phyloP scores from a whole-genome alignment of 2,329 filamentous ascomycete genomes.

The Pseudogymnoascus verrucosus region DNA sequence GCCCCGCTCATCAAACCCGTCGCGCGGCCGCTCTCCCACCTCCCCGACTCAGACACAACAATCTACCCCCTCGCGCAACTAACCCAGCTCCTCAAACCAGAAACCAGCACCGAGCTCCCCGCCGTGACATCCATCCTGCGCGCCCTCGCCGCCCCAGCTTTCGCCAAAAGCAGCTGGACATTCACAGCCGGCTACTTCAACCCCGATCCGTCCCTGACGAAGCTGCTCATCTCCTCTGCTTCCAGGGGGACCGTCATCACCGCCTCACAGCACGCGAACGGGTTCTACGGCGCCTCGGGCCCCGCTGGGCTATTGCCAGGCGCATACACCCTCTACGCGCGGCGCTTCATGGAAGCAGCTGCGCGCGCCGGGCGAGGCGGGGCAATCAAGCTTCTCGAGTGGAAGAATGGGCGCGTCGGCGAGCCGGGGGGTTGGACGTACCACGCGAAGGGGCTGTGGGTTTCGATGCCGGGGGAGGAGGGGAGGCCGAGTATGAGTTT shows the following conservation, averaged over 20 bases:
- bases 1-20: slow-evolving; percentile 54
- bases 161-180: slow-evolving; percentile 72
- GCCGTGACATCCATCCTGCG: slow-evolving; percentile 68
- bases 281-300: slow-evolving; percentile 83
- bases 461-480: slow-evolving; percentile 55
- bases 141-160: slow-evolving; percentile 54
- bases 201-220: slow-evolving; percentile 75
- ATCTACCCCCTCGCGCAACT: slow-evolving; percentile 86
- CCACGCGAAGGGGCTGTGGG: slow-evolving; percentile 93
- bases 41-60: slow-evolving; percentile 46
- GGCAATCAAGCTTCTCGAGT: slow-evolving; percentile 72
- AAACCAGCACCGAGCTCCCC: slow-evolving; percentile 82
- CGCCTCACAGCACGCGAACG: slow-evolving; percentile 87
- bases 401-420: slow-evolving; percentile 74
- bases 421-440: slow-evolving; percentile 89
- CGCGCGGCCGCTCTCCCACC: slow-evolving; percentile 16
- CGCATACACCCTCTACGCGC: slow-evolving; percentile 83
- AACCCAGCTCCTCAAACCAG: slow-evolving; percentile 70
- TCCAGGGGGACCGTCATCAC: slow-evolving; percentile 75
- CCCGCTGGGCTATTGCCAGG: slow-evolving; percentile 84
- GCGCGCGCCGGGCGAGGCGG: slow-evolving; percentile 36
- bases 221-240: slow-evolving; percentile 68
- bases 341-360: slow-evolving; percentile 57
- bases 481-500: slow-evolving; percentile 67
- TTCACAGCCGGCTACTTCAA: slow-evolving; percentile 99